phyloP scores from a whole-genome alignment of 2,329 filamentous ascomycete genomes.

The Fusarium verrucosum region DNA sequence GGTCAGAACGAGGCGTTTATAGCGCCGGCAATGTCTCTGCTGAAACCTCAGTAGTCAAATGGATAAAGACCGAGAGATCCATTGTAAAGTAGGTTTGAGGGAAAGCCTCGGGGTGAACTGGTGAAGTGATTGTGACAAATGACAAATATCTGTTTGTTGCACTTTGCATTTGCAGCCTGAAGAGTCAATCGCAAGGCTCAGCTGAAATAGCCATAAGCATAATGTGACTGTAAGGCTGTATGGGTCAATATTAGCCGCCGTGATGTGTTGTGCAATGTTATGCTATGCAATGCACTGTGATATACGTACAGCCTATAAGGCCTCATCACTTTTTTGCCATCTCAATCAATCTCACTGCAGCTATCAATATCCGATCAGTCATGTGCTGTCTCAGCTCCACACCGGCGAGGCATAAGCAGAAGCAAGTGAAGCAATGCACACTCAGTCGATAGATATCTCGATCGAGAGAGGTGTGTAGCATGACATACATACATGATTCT shows the following conservation, averaged over 20 bases:
- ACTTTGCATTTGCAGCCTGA: constrained; percentile 3
- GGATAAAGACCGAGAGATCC: background rate
- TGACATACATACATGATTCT: background rate
- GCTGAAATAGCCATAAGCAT: constrained; percentile 7
- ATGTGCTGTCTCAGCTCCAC: constrained; percentile 16
- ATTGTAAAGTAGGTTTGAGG: constrained; percentile 5
- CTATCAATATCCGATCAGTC: background rate
- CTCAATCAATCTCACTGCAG: background rate
- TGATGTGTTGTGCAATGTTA: constrained; percentile 32
- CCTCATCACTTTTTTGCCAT: constrained; percentile 25
- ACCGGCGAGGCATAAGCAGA: constrained; percentile 4
- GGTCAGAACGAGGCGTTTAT: constrained; percentile 33
- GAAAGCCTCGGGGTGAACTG: no score
- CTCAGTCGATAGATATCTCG: background rate
- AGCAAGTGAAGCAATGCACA: background rate
- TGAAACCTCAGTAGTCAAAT: background rate
- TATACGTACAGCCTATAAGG: constrained; percentile 33
- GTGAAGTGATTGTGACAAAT: constrained; percentile 12
- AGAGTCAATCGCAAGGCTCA: constrained; percentile 20
- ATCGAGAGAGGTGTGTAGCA: background rate
- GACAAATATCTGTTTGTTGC: background rate
- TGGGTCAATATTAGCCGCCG: constrained; percentile 3
- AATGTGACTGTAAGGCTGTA: background rate
- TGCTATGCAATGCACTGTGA: constrained; percentile 34
- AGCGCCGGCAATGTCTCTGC: constrained; percentile 35